Conservation (phyloP, 2,329 filamentous ascomycete species). For the Colletotrichum trifolii region DNA sequence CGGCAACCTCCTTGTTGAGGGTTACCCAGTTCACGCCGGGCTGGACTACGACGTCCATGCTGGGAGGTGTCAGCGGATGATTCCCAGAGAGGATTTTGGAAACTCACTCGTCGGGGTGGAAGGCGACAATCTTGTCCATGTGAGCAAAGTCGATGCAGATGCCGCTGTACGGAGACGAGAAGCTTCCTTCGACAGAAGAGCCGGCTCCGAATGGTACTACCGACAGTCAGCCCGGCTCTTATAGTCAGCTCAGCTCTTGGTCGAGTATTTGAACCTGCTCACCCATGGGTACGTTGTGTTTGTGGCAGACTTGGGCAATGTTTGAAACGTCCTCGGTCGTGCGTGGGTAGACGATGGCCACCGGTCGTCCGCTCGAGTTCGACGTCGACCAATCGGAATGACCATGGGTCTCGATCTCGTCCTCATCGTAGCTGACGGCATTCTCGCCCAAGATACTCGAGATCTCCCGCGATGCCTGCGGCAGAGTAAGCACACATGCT, state of each 20-base stretch:
- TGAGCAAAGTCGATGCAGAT: constrained; percentile 76
- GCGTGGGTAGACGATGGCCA: constrained; percentile 73
- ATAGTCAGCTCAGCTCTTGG: neutral
- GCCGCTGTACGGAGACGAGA: constrained; percentile 73
- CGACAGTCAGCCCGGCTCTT: neutral
- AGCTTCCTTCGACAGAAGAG: constrained; percentile 77
- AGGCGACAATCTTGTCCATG: constrained; percentile 74
- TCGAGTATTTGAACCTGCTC: neutral
- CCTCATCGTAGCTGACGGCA: constrained; percentile 70
- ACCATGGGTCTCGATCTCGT: constrained; percentile 72
- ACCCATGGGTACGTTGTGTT: constrained; percentile 73
- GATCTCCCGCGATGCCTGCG: constrained; percentile 23
- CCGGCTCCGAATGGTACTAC: constrained; percentile 76
- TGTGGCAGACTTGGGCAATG: constrained; percentile 71
- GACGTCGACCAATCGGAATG: constrained; percentile 78
- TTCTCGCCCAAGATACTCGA: constrained; percentile 62
- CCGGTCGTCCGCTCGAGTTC: constrained; percentile 71
- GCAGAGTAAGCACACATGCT: neutral
- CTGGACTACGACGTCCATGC: constrained; percentile 77
- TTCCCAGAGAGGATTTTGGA: accelerated
- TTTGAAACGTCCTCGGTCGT: constrained; percentile 72
- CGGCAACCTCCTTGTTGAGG: constrained; percentile 72
- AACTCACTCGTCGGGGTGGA: constrained; percentile 68
- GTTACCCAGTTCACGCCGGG: constrained; percentile 76
- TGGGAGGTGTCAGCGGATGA: neutral